Evolutionary conservation across 179 eudicot species (phyloP).

Genomic region (Patellifolia procumbens): DNA sequence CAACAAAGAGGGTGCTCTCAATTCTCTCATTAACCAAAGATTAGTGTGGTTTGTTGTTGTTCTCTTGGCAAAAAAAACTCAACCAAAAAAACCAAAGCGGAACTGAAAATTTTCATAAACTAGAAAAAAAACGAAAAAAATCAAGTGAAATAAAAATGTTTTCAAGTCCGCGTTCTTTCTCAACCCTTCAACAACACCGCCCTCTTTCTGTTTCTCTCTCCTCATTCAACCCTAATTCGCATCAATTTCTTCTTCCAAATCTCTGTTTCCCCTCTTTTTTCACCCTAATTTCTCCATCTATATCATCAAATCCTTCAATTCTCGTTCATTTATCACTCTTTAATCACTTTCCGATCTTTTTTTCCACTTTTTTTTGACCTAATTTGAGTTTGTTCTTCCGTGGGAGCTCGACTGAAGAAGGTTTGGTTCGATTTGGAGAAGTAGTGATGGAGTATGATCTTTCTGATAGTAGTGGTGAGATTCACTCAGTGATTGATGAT

Average conservation of each 20-base stretch:
- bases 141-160: conserved; percentile 24
- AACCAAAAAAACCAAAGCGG: conserved; percentile 10
- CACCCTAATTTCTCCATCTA: conserved; percentile 11
- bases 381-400: conserved; percentile 8
- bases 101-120: conserved; percentile 28
- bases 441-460: conserved; percentile 41
- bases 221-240: conserved; percentile 28
- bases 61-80: background rate
- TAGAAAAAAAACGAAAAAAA: conserved; percentile 13
- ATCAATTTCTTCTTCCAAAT: conserved; percentile 26
- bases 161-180: conserved; percentile 34
- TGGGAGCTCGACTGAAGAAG: background rate
- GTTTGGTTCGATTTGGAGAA: conserved; percentile 8
- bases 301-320: background rate
- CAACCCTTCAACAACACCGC: conserved; percentile 29
- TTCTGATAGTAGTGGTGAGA: conserved; percentile 57
- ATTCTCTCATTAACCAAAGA: background rate
- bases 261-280: conserved; percentile 20
- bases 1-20: background rate
- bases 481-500: background rate
- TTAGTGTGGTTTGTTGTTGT: background rate
- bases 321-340: conserved; percentile 14
- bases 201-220: conserved; percentile 27
- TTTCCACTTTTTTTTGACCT: conserved; percentile 15
- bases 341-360: conserved; percentile 1